Base-by-base conservation (phyloP, 2,329 filamentous ascomycete species). In the Trichoderma breve region DNA sequence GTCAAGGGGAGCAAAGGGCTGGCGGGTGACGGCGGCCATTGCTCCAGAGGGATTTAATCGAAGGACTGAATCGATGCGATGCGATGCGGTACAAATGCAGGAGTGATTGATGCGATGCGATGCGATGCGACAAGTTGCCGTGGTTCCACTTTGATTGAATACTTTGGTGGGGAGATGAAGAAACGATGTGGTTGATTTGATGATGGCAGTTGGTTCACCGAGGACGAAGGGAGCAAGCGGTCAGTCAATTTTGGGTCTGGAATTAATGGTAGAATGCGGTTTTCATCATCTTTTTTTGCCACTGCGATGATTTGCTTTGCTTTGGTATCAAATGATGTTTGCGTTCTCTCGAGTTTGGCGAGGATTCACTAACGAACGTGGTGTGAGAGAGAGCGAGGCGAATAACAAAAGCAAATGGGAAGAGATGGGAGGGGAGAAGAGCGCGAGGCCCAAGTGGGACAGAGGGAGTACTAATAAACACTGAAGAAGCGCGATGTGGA, bases 1-100 rank as follows among this genome's bases (percentile, higher is more conserved):
- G 79, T 93, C 89, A 70, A 95, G 85, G 63, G 91, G 91, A 79
- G 90, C 92, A 81, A 95, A 94, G 6, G 92, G 92, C 82, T 93
- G 91, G 78, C 92, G 89, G 74, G 85, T 83, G 73, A 87, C 76
- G 75, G 87, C 81, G 79, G 88, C 86, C 87, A 90, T 90, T 51
- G 32, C 32, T 77, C 78, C 26, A 15, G 28, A 32, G 8, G 55
- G 28, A 30, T 51, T 51, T 3, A 32, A 21, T 64, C 39, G 15
- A 62, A 6, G 32, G 28, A 55, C 28, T 58, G 4, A 36, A 21
- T 9, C 51, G 62, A 71, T 24, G 26, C 21, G 62, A 58, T 66
- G 69, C 34, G 53, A 36, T 36, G 57, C 8, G 30, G 21, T 70
- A 32, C 28, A 32, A 6, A 43, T 28, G 21, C n/a, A 30, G n/a